Evolutionary conservation across 768 basidiomycete genomes (phyloP).

Genomic region (Agrocybe chaxingu): DNA sequence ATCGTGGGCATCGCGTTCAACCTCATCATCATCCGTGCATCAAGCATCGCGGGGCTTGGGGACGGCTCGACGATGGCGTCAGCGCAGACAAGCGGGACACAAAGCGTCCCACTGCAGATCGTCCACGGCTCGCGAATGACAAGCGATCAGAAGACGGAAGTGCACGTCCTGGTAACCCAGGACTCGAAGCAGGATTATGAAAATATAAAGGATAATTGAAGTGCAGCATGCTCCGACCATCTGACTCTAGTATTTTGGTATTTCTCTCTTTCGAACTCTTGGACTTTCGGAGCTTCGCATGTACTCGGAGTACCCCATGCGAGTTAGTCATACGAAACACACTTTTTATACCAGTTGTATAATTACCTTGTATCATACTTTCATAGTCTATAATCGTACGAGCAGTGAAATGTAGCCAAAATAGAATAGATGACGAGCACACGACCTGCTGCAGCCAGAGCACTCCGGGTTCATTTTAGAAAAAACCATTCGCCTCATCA

Average conservation of each 20-base stretch:
- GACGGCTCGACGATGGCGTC: neutral
- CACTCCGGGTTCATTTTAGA: no score
- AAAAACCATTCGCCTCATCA: no score
- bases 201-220: neutral
- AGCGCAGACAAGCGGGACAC: neutral
- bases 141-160: neutral
- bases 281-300: no score
- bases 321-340: no score
- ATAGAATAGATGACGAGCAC: no score
- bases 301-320: no score
- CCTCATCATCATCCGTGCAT: conserved; percentile 24
- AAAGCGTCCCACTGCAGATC: neutral
- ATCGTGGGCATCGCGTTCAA: conserved; percentile 25
- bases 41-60: neutral
- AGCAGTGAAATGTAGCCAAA: no score
- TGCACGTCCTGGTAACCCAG: conserved; percentile 1
- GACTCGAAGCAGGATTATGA: neutral
- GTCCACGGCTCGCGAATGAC: neutral
- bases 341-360: no score
- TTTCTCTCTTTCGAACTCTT: no score
- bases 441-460: no score
- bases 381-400: no score
- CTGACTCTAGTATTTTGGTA: neutral
- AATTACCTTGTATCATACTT: no score
- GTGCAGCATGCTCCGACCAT: neutral